These are phyloP conservation scores for Saccharum hybrid DNA, from an alignment of 202 grass and related monocot species.

Conservation along the genomic window DNA sequence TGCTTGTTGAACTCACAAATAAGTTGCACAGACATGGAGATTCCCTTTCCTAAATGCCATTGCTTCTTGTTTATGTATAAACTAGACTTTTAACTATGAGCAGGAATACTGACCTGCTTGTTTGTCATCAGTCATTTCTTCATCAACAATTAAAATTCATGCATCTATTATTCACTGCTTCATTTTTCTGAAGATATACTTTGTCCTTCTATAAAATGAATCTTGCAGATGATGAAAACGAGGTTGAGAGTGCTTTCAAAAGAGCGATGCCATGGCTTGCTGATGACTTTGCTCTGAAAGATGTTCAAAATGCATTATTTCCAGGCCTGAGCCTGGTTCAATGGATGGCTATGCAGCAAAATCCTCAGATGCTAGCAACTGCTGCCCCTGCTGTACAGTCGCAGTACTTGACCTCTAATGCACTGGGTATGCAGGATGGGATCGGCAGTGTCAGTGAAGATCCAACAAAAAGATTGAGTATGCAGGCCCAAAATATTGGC, in stretches of 20 bases:
- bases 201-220: constrained; percentile 43
- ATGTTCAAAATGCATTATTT: constrained; percentile 84
- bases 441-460: constrained; percentile 56
- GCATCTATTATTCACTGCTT: constrained; percentile 1
- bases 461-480: constrained; percentile 62
- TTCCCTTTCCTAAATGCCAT: not conserved
- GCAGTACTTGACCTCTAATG: constrained; percentile 50
- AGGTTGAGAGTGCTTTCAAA: constrained; percentile 92
- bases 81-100: constrained; percentile 3
- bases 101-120: not conserved
- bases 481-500: constrained; percentile 62
- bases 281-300: constrained; percentile 87
- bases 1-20: constrained; percentile 22
- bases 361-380: constrained; percentile 65
- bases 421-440: constrained; percentile 59
- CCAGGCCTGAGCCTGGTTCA: constrained; percentile 90
- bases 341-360: constrained; percentile 99
- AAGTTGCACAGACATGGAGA: not conserved
- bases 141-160: constrained; percentile 32
- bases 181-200: constrained; percentile 4
- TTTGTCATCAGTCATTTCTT: constrained; percentile 6
- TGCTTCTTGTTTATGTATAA: constrained; percentile 28
- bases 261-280: constrained; percentile 94
- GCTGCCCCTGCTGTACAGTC: constrained; percentile 54
- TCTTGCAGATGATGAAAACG: constrained; percentile 80